Conservation (phyloP, 352 stramenopile species). For the Saprolegnia diclina region DNA sequence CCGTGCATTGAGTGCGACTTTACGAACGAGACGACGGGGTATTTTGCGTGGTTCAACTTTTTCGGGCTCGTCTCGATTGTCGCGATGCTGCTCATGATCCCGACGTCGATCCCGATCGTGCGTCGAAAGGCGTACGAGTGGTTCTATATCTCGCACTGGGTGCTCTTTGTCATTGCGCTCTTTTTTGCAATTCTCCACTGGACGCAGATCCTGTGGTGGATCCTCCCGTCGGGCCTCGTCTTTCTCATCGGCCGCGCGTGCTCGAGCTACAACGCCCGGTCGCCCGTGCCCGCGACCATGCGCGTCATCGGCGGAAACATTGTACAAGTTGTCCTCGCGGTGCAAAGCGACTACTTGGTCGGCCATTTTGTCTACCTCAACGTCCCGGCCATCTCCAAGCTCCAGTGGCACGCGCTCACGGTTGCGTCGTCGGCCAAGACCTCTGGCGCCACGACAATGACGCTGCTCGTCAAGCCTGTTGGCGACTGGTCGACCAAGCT, state of each 20-base stretch:
- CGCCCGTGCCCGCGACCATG: slow-evolving; percentile 32
- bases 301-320: slow-evolving; percentile 29
- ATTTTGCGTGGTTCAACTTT: slow-evolving; percentile 45
- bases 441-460: slow-evolving; percentile 28
- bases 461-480: slow-evolving; percentile 39
- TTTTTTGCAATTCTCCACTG: slow-evolving; percentile 39
- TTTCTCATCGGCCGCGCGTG: slow-evolving; percentile 32
- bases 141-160: slow-evolving; percentile 42
- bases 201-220: slow-evolving; percentile 39
- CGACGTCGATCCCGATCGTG: slow-evolving; percentile 34
- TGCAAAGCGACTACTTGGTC: slow-evolving; percentile 32
- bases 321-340: slow-evolving; percentile 35
- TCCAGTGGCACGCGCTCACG: slow-evolving; percentile 48
- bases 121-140: slow-evolving; percentile 35
- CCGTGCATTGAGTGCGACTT: slow-evolving; percentile 38
- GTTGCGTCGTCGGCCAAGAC: slow-evolving; percentile 34
- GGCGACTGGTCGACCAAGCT: slow-evolving; percentile 43
- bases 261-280: slow-evolving; percentile 29
- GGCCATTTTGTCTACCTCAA: slow-evolving; percentile 51
- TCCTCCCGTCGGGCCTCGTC: slow-evolving; percentile 38
- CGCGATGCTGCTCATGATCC: slow-evolving; percentile 33
- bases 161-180: slow-evolving; percentile 31
- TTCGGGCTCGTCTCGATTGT: slow-evolving; percentile 36
- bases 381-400: slow-evolving; percentile 37
- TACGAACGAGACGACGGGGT: slow-evolving; percentile 32